Conservation (phyloP, 805 yeast genomes). For the Wickerhamomyces rabaulensis region DNA sequence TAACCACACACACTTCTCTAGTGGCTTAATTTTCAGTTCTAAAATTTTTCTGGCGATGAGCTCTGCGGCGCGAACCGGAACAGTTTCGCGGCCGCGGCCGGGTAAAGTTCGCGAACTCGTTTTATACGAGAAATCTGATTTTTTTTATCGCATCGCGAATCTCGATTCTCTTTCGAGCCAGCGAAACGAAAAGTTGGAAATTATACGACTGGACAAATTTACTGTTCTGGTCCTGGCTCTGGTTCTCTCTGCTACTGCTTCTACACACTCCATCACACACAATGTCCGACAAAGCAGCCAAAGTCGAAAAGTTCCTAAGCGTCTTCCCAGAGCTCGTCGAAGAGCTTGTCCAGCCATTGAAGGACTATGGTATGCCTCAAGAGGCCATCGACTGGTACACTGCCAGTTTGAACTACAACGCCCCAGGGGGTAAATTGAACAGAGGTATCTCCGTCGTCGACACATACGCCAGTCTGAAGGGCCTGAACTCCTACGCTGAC, state of each 20-base stretch:
- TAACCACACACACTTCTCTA: neutral
- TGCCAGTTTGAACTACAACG: conserved; percentile 70
- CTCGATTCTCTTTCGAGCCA: too few species aligned
- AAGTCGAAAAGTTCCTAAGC: conserved; percentile 52
- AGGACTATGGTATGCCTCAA: conserved; percentile 71
- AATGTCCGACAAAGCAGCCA: conserved; percentile 20
- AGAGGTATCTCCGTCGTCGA: conserved; percentile 95
- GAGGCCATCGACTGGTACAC: conserved; percentile 87
- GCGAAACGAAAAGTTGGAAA: too few species aligned
- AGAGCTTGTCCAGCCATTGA: conserved; percentile 62
- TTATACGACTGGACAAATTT: neutral
- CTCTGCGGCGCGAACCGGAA: neutral
- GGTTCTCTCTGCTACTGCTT: too few species aligned
- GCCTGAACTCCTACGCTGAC: conserved; percentile 50
- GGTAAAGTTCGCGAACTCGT: neutral
- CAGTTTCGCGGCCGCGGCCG: neutral
- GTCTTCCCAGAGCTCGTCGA: conserved; percentile 74
- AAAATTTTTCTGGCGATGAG: conserved; percentile 8
- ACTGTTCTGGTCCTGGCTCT: too few species aligned
- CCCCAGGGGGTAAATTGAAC: conserved; percentile 95
- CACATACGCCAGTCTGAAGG: conserved; percentile 77
- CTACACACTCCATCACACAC: too few species aligned
- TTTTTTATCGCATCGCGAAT: too few species aligned
- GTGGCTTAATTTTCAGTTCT: neutral
- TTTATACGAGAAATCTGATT: neutral